Evolutionary conservation across 371 early-diverging fungal genomes (phyloP).

Genomic region (Nematocida minor): DNA sequence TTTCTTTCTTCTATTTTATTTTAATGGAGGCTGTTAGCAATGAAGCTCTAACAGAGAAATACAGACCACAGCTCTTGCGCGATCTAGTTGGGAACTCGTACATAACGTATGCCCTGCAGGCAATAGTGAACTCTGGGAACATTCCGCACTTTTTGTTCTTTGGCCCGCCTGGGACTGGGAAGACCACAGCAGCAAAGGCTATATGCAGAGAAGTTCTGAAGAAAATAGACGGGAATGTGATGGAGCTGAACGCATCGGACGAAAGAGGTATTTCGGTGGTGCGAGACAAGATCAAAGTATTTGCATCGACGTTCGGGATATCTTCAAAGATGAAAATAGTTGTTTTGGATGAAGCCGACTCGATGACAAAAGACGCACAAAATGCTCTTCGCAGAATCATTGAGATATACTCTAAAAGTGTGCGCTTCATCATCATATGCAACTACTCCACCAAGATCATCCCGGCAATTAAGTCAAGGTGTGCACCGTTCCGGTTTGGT

Average conservation of each 20-base stretch:
- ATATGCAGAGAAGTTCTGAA: conserved; percentile 76
- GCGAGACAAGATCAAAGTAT: conserved; percentile 87
- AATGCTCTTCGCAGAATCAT: conserved; percentile 92
- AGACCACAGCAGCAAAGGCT: conserved; percentile 88
- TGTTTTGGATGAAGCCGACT: conserved; percentile 97
- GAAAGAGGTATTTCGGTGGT: conserved; percentile 96
- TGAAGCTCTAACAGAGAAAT: conserved; percentile 75
- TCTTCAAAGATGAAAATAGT: conserved; percentile 71
- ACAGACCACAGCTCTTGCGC: conserved; percentile 74
- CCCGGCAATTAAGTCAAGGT: conserved; percentile 90
- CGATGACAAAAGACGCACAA: conserved; percentile 95
- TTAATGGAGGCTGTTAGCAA: conserved; percentile 9
- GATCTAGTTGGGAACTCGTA: conserved; percentile 91
- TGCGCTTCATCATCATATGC: conserved; percentile 91
- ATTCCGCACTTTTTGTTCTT: conserved; percentile 90
- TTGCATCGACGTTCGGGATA: conserved; percentile 63
- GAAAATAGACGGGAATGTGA: conserved; percentile 76
- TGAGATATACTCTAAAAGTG: conserved; percentile 85
- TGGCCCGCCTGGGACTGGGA: conserved; percentile 96
- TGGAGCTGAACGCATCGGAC: conserved; percentile 96
- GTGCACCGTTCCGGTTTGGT: conserved; percentile 89
- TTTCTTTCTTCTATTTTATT: conserved; percentile 12
- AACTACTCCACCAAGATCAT: conserved; percentile 95
- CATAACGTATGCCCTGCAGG: conserved; percentile 73
- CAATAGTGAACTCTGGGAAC: conserved; percentile 78